Conservation (phyloP, 1,284 basidiomycete genomes). For the Cystobasidium slooffiae region DNA sequence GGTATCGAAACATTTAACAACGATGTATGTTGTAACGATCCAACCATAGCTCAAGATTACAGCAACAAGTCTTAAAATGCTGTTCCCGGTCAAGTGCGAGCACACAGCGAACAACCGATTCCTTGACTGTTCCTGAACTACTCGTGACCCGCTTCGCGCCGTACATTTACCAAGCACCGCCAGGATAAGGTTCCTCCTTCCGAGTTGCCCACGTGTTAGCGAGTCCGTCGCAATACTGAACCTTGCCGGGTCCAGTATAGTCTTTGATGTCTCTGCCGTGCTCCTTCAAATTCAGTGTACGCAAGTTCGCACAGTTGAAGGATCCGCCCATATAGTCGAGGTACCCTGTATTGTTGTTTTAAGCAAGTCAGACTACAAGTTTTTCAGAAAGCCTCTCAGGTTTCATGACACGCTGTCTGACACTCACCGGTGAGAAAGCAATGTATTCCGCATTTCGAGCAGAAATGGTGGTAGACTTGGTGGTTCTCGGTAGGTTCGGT, state of each 20-base stretch:
- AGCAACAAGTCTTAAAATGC: no score
- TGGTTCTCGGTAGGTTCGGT: constrained; percentile 5
- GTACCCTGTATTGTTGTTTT: no score
- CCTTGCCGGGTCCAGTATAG: not conserved
- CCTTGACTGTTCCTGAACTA: no score
- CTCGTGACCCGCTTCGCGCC: no score
- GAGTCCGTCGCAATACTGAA: not conserved
- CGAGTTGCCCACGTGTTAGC: constrained; percentile 1
- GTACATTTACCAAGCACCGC: constrained; percentile 28
- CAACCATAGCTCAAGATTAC: no score
- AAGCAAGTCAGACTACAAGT: no score
- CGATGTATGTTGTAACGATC: not conserved
- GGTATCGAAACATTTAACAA: not conserved
- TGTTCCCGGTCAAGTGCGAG: no score
- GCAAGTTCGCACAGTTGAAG: constrained; percentile 6
- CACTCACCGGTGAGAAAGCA: constrained; percentile 3
- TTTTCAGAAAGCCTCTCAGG: no score
- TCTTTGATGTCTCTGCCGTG: constrained; percentile 9
- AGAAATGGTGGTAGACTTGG: constrained; percentile 6
- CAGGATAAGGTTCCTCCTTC: constrained; percentile 7
- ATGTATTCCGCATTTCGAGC: constrained; percentile 6
- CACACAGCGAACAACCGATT: no score
- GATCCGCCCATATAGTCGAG: not conserved
- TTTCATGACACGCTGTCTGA: not conserved
- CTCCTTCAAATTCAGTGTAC: not conserved